Conservation (phyloP, 2,329 filamentous ascomycete species). For the Beauveria brongniartii region DNA sequence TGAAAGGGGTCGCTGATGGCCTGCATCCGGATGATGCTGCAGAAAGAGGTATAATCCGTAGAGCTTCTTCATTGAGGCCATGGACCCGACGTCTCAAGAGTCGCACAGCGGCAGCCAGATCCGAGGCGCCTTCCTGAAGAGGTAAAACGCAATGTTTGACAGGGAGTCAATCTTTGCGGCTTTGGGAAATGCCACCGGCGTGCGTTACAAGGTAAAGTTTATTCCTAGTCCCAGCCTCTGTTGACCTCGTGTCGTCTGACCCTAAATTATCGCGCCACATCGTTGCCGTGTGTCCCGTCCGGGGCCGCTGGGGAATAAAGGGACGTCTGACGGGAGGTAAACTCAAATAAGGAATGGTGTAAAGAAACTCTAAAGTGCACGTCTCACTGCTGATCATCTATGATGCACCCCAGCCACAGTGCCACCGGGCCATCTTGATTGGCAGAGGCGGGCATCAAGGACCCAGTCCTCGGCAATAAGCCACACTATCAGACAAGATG, state of each 20-base stretch:
- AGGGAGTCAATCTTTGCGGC: constrained; percentile 1
- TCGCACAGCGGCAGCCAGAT: not conserved
- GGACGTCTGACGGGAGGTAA: not conserved
- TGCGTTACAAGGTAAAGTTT: not conserved
- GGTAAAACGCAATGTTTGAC: not conserved
- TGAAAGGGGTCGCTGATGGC: not conserved
- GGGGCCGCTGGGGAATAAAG: not conserved
- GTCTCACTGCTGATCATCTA: constrained; percentile 2
- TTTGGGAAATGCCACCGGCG: constrained; percentile 1
- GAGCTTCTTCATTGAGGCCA: not conserved
- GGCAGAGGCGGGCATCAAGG: not conserved
- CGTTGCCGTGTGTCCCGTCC: not conserved
- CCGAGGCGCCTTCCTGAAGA: constrained; percentile 4
- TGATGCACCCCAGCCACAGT: not conserved
- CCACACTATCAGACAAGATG: constrained; percentile 6
- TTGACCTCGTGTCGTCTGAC: not conserved
- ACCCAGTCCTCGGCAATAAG: not conserved
- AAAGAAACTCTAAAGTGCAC: not conserved
- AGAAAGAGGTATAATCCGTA: not conserved
- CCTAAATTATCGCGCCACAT: not conserved
- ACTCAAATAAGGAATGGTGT: not conserved
- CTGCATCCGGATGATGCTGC: not conserved
- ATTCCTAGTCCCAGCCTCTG: not conserved
- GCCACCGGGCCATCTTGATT: not conserved
- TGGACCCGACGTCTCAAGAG: not conserved